These are phyloP conservation scores for Schizonepeta tenuifolia DNA, from an alignment of 257 asterid genomes.

Conservation along the genomic window DNA sequence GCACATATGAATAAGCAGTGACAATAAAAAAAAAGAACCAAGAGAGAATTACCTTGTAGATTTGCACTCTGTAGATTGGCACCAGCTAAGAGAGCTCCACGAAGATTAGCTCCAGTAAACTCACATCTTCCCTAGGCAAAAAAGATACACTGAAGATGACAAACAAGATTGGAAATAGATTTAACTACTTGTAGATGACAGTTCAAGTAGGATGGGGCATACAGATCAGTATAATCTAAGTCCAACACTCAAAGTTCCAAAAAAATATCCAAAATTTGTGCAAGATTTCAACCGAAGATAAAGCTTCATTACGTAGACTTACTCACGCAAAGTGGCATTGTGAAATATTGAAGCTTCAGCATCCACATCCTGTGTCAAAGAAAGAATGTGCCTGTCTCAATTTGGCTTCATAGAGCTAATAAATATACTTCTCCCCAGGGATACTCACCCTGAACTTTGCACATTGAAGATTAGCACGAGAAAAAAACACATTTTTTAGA, in stretches of 20 bases:
- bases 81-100: constrained; percentile 91
- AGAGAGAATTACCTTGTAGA: constrained; percentile 66
- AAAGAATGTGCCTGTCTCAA: constrained; percentile 20
- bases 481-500: constrained; percentile 79
- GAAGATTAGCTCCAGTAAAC: constrained; percentile 95
- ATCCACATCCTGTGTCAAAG: constrained; percentile 80
- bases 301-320: constrained; percentile 40
- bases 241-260: constrained; percentile 10
- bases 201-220: constrained; percentile 1
- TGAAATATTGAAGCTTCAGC: constrained; percentile 91
- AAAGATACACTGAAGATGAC: constrained; percentile 39
- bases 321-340: constrained; percentile 93
- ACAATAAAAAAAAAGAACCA: background rate
- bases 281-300: constrained; percentile 5
- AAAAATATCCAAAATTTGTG: constrained; percentile 14
- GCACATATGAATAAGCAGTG: constrained; percentile 5
- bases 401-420: constrained; percentile 19
- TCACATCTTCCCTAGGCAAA: constrained; percentile 82
- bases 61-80: constrained; percentile 97
- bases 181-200: constrained; percentile 1
- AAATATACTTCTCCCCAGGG: constrained; percentile 25
- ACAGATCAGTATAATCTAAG: background rate
- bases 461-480: constrained; percentile 91
- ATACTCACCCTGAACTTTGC: constrained; percentile 80
- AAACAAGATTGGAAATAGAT: constrained; percentile 25